Conservation (phyloP, 2,329 filamentous ascomycete genomes). For the Penicillium sp. region DNA sequence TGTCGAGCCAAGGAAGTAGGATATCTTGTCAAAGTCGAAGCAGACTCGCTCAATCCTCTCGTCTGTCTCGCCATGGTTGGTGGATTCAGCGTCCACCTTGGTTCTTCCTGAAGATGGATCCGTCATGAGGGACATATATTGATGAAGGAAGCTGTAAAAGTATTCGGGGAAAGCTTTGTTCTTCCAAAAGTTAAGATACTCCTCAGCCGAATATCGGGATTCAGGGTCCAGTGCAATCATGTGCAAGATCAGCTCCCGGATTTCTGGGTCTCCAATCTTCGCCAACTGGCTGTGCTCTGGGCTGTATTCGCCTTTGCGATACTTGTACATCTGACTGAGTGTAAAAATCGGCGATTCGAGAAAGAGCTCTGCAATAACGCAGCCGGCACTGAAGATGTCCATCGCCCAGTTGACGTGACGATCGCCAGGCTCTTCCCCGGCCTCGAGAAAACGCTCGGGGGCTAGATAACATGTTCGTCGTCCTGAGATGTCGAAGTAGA, state of each 20-base stretch:
- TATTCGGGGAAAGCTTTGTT: slow-evolving; percentile 90
- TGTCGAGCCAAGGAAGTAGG: slow-evolving; percentile 80
- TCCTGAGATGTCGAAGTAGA: slow-evolving; percentile 92
- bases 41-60: slow-evolving; percentile 91
- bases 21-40: slow-evolving; percentile 95
- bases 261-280: slow-evolving; percentile 80
- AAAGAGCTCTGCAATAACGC: slow-evolving; percentile 94
- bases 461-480: slow-evolving; percentile 91
- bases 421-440: slow-evolving; percentile 62
- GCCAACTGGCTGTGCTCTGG: slow-evolving; percentile 73
- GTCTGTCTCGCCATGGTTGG: slow-evolving; percentile 80
- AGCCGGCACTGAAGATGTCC: slow-evolving; percentile 97
- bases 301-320: slow-evolving; percentile 87
- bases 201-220: slow-evolving; percentile 84
- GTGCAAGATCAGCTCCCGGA: slow-evolving; percentile 83
- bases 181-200: slow-evolving; percentile 90
- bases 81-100: slow-evolving; percentile 61
- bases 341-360: slow-evolving; percentile 95
- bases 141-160: slow-evolving; percentile 95
- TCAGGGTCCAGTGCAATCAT: slow-evolving; percentile 96
- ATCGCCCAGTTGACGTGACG: slow-evolving; percentile 79
- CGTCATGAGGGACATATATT: slow-evolving; percentile 95
- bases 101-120: slow-evolving; percentile 78
- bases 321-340: slow-evolving; percentile 93
- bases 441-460: slow-evolving; percentile 79